phyloP scores from a whole-genome alignment of 768 basidiomycete genomes.

The Mrakia hoshinonis region DNA sequence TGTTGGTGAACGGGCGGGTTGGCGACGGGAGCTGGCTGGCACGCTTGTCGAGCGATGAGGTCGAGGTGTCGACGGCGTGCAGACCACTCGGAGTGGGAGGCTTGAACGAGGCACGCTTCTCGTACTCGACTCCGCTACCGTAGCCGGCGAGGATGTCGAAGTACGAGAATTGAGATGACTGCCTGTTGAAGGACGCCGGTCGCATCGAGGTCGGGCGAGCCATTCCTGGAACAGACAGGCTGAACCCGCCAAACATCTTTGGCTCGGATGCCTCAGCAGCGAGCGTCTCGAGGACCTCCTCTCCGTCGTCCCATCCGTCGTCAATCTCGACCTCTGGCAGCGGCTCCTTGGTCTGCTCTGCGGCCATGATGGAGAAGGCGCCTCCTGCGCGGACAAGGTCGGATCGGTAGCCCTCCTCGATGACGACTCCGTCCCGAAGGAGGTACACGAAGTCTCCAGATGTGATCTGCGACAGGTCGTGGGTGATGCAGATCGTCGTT shows the following conservation, averaged over 20 bases:
- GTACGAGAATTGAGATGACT: constrained; percentile 19
- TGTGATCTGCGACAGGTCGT: constrained; percentile 78
- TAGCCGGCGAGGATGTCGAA: constrained; percentile 29
- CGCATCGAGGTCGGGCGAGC: not conserved
- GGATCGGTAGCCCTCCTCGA: constrained; percentile 75
- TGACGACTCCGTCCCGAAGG: constrained; percentile 66
- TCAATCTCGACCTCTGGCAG: constrained; percentile 40
- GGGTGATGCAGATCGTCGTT: constrained; percentile 90
- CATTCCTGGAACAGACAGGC: not conserved
- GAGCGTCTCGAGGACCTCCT: constrained; percentile 45
- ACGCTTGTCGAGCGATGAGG: not conserved
- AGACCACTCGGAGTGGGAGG: not conserved
- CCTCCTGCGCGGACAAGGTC: constrained; percentile 57
- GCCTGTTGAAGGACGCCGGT: not conserved
- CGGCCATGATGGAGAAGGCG: constrained; percentile 65
- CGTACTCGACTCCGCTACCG: constrained; percentile 7
- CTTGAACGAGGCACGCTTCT: constrained; percentile 15
- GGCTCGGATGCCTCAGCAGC: not conserved
- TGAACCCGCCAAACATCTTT: constrained; percentile 4
- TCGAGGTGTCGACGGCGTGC: not conserved
- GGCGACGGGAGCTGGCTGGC: not conserved
- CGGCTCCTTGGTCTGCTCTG: constrained; percentile 47
- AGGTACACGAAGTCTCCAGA: constrained; percentile 81
- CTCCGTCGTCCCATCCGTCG: constrained; percentile 32
- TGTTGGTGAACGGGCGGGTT: not conserved